Base-by-base conservation (phyloP, 2,329 filamentous ascomycete genomes). In the Fusarium sp. region DNA sequence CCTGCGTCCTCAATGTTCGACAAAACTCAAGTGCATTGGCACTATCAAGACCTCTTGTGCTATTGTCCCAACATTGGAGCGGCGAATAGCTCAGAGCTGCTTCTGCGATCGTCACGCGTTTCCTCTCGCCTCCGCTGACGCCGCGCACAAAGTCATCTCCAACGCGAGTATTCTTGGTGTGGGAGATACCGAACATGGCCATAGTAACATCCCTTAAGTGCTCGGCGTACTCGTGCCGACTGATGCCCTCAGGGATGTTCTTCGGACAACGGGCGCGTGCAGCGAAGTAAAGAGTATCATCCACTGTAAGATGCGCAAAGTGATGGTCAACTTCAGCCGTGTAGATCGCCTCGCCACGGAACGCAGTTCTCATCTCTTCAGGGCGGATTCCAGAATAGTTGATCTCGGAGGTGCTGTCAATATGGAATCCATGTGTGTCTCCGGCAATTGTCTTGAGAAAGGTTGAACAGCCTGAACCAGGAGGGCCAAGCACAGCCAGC, bases 341-440 rank as follows among this genome's bases (percentile, higher is more conserved):
- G 79, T 94, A 95, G 75, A 95, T 93, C 52, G 90, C 91, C 78
- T 95, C 92, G 59, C 92, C 92, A 20, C 90, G 88, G 78, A 94
- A 93, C 53, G 86, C 83, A 4, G 86, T 87, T 77, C 90, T 86
- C 90, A 95, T 94, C 72, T 92, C 85, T 71, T 91, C 79, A 33
- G 90, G 85, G 0, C 86, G 81, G 65, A 92, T 84, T 64, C 88
- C 70, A n/a, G 71, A 90, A 75, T 95, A 96, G 80, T 95, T 94
- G 73, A 96, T 86, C 64, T 91, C 86, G 0, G 90, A 89, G 14
- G 82, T 79, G 11, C 89, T 78, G 46, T 92, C 90, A 11, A 95
- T 82, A 68, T 85, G 87, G 66, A 95, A 89, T 32, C 92, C 92
- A 68, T 93, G 89, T 5, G 90, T 92, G 77, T 95, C 92, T 54